A percentile compares a stretch with the other conserved stretches of the same genome.
Conservation (phyloP, 2,329 filamentous ascomycete species). For the Botryosphaeria agaves region DNA sequence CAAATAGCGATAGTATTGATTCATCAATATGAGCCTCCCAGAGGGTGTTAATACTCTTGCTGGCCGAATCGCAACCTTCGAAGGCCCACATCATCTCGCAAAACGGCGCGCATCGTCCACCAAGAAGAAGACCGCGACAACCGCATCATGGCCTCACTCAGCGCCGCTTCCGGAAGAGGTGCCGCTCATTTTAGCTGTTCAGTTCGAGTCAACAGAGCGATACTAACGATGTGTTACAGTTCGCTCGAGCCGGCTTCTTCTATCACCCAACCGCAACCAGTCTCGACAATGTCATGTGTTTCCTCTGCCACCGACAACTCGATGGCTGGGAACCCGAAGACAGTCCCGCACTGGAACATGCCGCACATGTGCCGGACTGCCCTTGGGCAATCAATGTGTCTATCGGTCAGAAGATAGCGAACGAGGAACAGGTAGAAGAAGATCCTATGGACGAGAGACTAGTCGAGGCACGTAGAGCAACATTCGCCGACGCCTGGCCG, state of each 20-base stretch:
- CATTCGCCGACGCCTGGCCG: conserved; percentile 75
- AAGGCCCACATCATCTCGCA: conserved; percentile 39
- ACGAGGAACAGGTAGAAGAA: conserved; percentile 45
- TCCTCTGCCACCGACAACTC: conserved; percentile 65
- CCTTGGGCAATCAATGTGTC: conserved; percentile 59
- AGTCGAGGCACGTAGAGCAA: conserved; percentile 60
- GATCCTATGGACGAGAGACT: conserved; percentile 60
- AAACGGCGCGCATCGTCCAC: conserved; percentile 55
- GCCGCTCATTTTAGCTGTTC: too few relatives aligned
- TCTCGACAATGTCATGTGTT: conserved; percentile 81
- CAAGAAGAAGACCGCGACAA: conserved; percentile 41
- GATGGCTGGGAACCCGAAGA: conserved; percentile 88
- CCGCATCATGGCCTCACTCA: conserved; percentile 57
- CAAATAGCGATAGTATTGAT: too few relatives aligned
- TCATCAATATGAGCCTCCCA: conserved; percentile 16
- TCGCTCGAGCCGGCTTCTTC: conserved; percentile 83
- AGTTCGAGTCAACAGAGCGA: too few relatives aligned
- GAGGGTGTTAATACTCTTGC: conserved; percentile 46
- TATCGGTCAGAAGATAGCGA: conserved; percentile 42
- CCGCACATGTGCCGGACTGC: conserved; percentile 66
- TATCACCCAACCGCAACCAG: conserved; percentile 60
- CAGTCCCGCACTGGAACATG: conserved; percentile 66
- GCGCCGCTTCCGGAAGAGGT: conserved; percentile 48
- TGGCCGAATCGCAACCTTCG: conserved; percentile 67
- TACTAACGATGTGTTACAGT: too few relatives aligned